phyloP scores from a whole-genome alignment of 2,329 filamentous ascomycete species.

The Cladophialophora immunda region DNA sequence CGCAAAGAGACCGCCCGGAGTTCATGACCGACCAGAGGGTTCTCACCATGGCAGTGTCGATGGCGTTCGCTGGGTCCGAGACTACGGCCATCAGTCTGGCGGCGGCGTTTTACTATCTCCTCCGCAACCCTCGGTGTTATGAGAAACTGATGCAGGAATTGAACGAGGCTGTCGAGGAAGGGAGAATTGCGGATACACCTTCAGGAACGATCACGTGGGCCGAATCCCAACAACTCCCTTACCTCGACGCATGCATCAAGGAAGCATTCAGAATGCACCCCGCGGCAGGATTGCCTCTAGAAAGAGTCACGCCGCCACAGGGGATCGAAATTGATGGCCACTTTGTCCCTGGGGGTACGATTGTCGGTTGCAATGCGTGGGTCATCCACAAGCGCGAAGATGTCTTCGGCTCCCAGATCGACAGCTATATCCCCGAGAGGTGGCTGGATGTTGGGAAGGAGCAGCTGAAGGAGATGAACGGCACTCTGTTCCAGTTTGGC shows the following conservation, averaged over 20 bases:
- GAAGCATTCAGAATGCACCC: constrained; percentile 81
- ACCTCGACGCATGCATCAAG: constrained; percentile 80
- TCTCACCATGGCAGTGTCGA: constrained; percentile 41
- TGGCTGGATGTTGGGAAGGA: constrained; percentile 66
- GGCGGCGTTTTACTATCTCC: constrained; percentile 76
- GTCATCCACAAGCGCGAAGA: constrained; percentile 73
- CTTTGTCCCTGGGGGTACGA: constrained; percentile 72
- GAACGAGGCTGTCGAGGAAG: constrained; percentile 35
- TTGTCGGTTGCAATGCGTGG: constrained; percentile 79
- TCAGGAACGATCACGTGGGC: constrained; percentile 44
- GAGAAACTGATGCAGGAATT: constrained; percentile 39
- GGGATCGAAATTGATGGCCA: constrained; percentile 74
- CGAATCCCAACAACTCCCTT: constrained; percentile 74
- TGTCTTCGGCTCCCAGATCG: constrained; percentile 73
- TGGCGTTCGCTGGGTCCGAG: constrained; percentile 73
- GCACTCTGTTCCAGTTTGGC: constrained; percentile 53
- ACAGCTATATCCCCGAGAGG: constrained; percentile 73
- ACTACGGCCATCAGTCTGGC: constrained; percentile 79
- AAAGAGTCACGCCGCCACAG: constrained; percentile 72
- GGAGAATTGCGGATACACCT: constrained; percentile 30
- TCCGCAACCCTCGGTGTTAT: constrained; percentile 64
- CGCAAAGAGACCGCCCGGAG: constrained; percentile 40
- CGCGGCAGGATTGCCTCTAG: constrained; percentile 74
- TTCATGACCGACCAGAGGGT: constrained; percentile 45
- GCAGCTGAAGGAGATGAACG: constrained; percentile 61